Evolutionary conservation across 805 yeast genomes (phyloP).

Genomic region (Metschnikowia kunwiensis): DNA sequence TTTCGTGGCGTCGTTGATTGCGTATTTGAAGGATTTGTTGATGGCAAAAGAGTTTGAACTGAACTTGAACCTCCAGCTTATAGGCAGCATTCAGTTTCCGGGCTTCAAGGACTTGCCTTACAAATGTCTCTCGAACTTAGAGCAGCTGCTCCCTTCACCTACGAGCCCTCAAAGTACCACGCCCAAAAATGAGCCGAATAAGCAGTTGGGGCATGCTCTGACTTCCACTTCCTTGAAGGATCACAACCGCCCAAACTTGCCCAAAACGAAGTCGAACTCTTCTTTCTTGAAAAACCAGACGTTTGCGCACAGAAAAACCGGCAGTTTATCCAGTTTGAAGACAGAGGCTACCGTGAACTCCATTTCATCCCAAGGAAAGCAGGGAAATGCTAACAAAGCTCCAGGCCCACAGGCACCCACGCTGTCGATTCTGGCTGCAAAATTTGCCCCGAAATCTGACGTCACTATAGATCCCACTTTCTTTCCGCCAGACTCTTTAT

Average conservation of each 20-base stretch:
- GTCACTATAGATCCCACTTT: slow-evolving; percentile 22
- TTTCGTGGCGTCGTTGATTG: slow-evolving; percentile 35
- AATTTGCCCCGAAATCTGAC: slow-evolving; percentile 19
- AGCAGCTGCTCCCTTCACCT: slow-evolving; percentile 15
- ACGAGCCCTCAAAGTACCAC: slow-evolving; percentile 11
- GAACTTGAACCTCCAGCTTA: slow-evolving; percentile 36
- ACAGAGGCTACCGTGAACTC: slow-evolving; percentile 5
- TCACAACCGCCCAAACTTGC: slow-evolving; percentile 22
- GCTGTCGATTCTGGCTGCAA: slow-evolving; percentile 15
- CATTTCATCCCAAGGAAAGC: slow-evolving; percentile 3
- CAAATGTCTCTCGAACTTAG: slow-evolving; percentile 15
- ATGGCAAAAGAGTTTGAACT: slow-evolving; percentile 44
- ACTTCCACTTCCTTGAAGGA: slow-evolving; percentile 8
- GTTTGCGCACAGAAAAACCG: slow-evolving; percentile 19
- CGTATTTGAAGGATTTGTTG: slow-evolving; percentile 42
- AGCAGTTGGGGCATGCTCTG: slow-evolving; percentile 6
- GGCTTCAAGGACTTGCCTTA: slow-evolving; percentile 43
- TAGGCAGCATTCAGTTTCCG: slow-evolving; percentile 39
- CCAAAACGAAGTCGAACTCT: slow-evolving; percentile 25
- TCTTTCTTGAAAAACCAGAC: slow-evolving; percentile 24
- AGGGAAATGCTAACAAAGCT: slow-evolving; percentile 2
- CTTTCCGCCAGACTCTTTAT: slow-evolving; percentile 26
- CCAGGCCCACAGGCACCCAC: slow-evolving; percentile 4
- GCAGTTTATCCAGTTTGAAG: slow-evolving; percentile 14
- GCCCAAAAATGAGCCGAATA: slow-evolving; percentile 15